Evolutionary conservation across 2,329 filamentous ascomycete genomes (phyloP).

Genomic region (Fusarium sp.): DNA sequence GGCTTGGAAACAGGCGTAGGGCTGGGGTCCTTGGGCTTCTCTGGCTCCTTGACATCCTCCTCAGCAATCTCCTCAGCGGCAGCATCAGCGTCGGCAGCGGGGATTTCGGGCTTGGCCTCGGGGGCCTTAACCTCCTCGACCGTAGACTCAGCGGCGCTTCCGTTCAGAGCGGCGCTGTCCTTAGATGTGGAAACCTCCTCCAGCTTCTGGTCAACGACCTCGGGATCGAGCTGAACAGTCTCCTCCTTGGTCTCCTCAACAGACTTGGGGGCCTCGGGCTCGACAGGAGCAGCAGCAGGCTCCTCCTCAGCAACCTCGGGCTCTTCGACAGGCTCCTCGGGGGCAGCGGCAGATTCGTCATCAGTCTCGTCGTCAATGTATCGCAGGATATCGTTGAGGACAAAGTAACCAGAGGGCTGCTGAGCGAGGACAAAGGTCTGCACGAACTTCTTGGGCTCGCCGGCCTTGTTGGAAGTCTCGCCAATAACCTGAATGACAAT

Average conservation of each 20-base stretch:
- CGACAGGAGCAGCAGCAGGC: constrained; percentile 41
- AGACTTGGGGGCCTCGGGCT: constrained; percentile 45
- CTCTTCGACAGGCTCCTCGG: constrained; percentile 49
- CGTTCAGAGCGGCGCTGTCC: constrained; percentile 47
- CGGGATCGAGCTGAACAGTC: constrained; percentile 52
- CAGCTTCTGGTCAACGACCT: constrained; percentile 75
- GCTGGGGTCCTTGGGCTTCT: constrained; percentile 71
- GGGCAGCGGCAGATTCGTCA: constrained; percentile 62
- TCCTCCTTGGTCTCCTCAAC: constrained; percentile 46
- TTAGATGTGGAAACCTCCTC: constrained; percentile 64
- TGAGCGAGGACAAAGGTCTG: constrained; percentile 97
- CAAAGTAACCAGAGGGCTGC: constrained; percentile 96
- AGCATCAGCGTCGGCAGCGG: constrained; percentile 56
- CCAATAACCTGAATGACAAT: constrained; percentile 99
- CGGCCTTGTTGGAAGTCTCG: constrained; percentile 93
- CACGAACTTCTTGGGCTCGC: constrained; percentile 92
- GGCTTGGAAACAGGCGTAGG: constrained; percentile 59
- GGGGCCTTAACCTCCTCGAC: constrained; percentile 51
- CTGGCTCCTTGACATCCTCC: constrained; percentile 63
- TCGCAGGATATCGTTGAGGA: constrained; percentile 96
- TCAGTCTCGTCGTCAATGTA: constrained; percentile 88
- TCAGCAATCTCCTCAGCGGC: constrained; percentile 61
- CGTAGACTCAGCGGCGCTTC: constrained; percentile 47
- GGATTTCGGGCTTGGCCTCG: constrained; percentile 49
- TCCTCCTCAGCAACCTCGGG: constrained; percentile 43